Conservation (phyloP, 108 stramenopile genomes). For the Pseudonitzschia multistriata region DNA sequence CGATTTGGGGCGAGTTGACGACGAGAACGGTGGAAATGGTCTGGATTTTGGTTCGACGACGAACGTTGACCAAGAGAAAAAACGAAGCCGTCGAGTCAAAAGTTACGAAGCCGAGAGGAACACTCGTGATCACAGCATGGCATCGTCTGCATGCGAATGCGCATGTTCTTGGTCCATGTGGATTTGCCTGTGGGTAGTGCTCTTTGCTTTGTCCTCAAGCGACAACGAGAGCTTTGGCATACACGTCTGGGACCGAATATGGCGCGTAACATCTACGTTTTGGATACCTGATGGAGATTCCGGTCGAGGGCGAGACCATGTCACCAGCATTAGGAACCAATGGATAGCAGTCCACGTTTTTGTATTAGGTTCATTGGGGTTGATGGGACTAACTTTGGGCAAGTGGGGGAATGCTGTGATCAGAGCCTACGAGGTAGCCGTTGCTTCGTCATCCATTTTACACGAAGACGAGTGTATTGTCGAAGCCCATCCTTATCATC, state of each 20-base stretch:
- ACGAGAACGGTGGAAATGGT: background rate
- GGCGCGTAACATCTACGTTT: background rate
- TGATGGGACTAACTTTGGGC: conserved; percentile 11
- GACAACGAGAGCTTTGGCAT: background rate
- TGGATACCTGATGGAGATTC: background rate
- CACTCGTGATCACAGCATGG: background rate
- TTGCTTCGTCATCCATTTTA: background rate
- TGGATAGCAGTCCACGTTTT: background rate
- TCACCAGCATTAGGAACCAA: background rate
- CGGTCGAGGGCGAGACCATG: background rate
- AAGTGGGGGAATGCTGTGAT: conserved; percentile 10
- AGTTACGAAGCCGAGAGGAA: background rate
- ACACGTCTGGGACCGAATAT: background rate
- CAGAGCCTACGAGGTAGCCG: conserved; percentile 2
- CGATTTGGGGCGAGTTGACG: background rate
- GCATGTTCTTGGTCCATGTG: background rate
- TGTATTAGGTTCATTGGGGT: background rate
- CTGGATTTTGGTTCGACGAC: background rate
- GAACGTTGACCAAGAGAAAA: background rate
- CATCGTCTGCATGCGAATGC: background rate
- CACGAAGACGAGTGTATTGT: background rate
- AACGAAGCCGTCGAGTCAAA: background rate
- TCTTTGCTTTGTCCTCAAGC: background rate
- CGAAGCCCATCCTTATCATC: background rate
- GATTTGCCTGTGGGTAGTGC: background rate